These are phyloP conservation scores for Penicillium fuscoglaucum DNA, from an alignment of 2,329 filamentous ascomycete species.

Conservation along the genomic window DNA sequence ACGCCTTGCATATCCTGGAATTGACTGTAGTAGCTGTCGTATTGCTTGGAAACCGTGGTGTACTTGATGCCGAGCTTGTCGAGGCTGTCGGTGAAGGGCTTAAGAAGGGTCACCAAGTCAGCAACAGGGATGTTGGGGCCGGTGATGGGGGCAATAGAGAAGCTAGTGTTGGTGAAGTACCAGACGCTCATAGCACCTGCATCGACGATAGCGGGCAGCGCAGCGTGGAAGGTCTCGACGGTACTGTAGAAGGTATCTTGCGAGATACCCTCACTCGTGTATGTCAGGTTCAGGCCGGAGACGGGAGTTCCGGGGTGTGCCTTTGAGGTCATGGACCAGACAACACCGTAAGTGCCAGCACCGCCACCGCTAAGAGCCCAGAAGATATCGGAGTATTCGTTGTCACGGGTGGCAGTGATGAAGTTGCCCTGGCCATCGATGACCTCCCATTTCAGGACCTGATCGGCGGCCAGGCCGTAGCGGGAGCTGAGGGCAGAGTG, in stretches of 20 bases:
- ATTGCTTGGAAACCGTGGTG: constrained; percentile 30
- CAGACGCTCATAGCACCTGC: constrained; percentile 54
- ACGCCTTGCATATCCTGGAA: constrained; percentile 34
- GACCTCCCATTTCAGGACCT: constrained; percentile 58
- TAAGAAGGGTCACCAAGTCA: constrained; percentile 49
- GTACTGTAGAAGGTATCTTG: constrained; percentile 52
- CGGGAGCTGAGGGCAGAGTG: constrained; percentile 55
- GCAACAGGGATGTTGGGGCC: constrained; percentile 49
- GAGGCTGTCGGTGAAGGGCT: constrained; percentile 47
- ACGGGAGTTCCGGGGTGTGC: constrained; percentile 49
- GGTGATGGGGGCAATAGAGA: constrained; percentile 49
- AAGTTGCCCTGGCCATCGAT: constrained; percentile 47
- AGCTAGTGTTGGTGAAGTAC: constrained; percentile 54
- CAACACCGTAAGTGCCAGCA: constrained; percentile 59
- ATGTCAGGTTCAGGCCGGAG: constrained; percentile 48
- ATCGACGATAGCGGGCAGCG: constrained; percentile 52
- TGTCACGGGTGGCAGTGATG: constrained; percentile 18
- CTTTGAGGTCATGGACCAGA: constrained; percentile 57
- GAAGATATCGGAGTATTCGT: constrained; percentile 22
- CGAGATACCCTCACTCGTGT: constrained; percentile 37
- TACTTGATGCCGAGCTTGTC: constrained; percentile 37
- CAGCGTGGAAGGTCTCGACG: constrained; percentile 50
- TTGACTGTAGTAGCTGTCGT: constrained; percentile 34
- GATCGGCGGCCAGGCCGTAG: constrained; percentile 62
- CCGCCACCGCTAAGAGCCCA: constrained; percentile 26